Conservation (phyloP, 2,329 filamentous ascomycete species). For the Madurella mycetomatis region DNA sequence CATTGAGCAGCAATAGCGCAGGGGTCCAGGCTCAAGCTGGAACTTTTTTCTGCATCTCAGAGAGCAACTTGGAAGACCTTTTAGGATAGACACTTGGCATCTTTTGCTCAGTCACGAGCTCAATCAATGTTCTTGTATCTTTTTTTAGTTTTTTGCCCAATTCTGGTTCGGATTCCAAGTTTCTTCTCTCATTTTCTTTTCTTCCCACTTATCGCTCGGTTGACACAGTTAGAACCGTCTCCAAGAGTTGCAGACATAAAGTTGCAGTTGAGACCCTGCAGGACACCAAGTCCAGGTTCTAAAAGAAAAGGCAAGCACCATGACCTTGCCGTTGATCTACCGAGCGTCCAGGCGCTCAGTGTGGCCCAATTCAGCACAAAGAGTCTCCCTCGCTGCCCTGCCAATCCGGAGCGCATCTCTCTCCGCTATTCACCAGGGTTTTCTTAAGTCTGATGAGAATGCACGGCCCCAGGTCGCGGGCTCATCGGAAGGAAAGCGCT, state of each 20-base stretch:
- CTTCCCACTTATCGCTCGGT: too few species aligned
- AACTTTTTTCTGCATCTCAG: too few species aligned
- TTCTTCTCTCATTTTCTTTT: too few species aligned
- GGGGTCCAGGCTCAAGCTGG: too few species aligned
- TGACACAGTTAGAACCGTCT: too few species aligned
- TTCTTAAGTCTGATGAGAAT: conserved; percentile 44
- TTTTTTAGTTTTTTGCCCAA: too few species aligned
- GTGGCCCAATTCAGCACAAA: background rate
- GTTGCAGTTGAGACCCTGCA: background rate
- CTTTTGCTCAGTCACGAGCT: too few species aligned
- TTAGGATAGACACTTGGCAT: too few species aligned
- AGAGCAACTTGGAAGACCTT: too few species aligned
- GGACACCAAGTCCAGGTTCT: background rate
- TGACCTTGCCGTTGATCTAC: conserved; percentile 17
- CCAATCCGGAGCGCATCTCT: conserved; percentile 50
- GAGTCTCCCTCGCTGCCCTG: conserved; percentile 8
- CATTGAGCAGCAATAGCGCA: background rate
- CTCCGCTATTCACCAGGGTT: conserved; percentile 65
- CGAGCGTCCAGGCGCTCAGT: conserved; percentile 16
- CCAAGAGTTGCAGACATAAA: too few species aligned
- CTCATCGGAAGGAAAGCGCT: conserved; percentile 19
- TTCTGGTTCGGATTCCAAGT: too few species aligned
- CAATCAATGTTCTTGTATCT: too few species aligned
- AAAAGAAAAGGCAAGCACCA: conserved; percentile 4
- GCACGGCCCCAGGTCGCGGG: conserved; percentile 28